Percentiles rank a stretch among this genome's conserved stretches.
Evolutionary conservation across 257 asterid genomes (phyloP).

Genomic region (Penstemon newberryi): DNA sequence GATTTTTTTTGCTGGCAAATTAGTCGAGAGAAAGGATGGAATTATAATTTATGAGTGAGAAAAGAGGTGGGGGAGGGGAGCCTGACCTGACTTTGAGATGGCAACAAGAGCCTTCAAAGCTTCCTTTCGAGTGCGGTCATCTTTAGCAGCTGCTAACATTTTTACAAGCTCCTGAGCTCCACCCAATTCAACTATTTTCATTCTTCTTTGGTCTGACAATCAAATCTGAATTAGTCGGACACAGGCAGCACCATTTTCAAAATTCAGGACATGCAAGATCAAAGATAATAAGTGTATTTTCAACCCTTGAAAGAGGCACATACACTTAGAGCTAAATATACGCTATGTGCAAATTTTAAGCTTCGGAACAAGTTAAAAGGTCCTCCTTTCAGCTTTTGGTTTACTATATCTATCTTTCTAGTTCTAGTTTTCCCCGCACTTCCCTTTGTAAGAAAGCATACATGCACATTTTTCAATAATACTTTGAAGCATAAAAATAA

Average conservation of each 20-base stretch:
- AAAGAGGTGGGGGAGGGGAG: not conserved
- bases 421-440: not conserved
- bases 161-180: slow-evolving; percentile 74
- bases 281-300: slow-evolving; percentile 8
- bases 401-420: not conserved
- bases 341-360: not conserved
- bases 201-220: slow-evolving; percentile 67
- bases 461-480: not conserved
- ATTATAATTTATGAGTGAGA: not conserved
- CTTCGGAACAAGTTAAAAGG: not conserved
- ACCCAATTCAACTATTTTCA: slow-evolving; percentile 91
- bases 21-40: not conserved
- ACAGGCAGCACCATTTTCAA: slow-evolving; percentile 16
- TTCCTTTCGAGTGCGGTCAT: slow-evolving; percentile 77
- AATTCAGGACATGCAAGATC: slow-evolving; percentile 20
- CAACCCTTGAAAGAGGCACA: slow-evolving; percentile 2
- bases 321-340: not conserved
- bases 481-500: too few relatives aligned
- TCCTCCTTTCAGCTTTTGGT: not conserved
- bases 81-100: slow-evolving; percentile 79
- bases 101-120: slow-evolving; percentile 91
- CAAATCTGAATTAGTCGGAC: slow-evolving; percentile 7
- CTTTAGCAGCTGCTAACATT: slow-evolving; percentile 81
- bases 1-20: not conserved
- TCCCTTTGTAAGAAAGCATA: not conserved